phyloP scores from a whole-genome alignment of 2,329 filamentous ascomycete genomes.

The Berkeleyomyces rouxiae region DNA sequence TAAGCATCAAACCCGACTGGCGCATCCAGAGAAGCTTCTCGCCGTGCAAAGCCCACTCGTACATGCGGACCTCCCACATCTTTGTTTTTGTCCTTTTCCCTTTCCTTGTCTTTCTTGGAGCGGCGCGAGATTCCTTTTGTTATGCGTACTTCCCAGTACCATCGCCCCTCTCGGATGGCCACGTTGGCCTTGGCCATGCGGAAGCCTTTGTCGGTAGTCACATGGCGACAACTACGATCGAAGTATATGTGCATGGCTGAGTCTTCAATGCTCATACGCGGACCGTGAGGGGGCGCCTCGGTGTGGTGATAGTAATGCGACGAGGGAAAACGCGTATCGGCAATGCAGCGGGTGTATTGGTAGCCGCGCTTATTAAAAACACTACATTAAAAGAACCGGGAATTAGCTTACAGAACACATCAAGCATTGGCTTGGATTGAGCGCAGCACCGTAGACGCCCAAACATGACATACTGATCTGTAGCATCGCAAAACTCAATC shows the following conservation, averaged over 20 bases:
- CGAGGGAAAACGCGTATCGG: slow-evolving; percentile 72
- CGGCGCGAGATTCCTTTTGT: slow-evolving; percentile 51
- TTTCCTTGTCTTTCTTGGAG: slow-evolving; percentile 20
- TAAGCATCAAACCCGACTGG: slow-evolving; percentile 82
- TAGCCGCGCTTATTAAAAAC: slow-evolving; percentile 56
- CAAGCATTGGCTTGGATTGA: not conserved
- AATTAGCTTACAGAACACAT: not conserved
- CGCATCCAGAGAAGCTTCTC: slow-evolving; percentile 67
- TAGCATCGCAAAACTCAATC: slow-evolving; percentile 44
- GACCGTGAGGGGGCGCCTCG: slow-evolving; percentile 65
- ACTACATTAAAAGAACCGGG: slow-evolving; percentile 21
- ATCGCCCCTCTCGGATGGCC: slow-evolving; percentile 70
- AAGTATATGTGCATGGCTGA: slow-evolving; percentile 74
- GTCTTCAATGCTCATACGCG: slow-evolving; percentile 86
- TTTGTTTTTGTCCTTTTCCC: slow-evolving; percentile 22
- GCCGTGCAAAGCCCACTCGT: slow-evolving; percentile 70
- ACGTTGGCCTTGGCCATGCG: slow-evolving; percentile 83
- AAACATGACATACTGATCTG: slow-evolving; percentile 39
- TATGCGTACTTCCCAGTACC: slow-evolving; percentile 90
- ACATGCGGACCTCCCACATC: slow-evolving; percentile 43
- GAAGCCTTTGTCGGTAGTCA: slow-evolving; percentile 87
- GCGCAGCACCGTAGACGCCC: not conserved
- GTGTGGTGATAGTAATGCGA: slow-evolving; percentile 80
- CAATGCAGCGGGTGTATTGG: slow-evolving; percentile 79
- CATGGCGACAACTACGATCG: slow-evolving; percentile 53